Evolutionary conservation across 768 basidiomycete species (phyloP).

Genomic region (Tricholoma saponaceum): DNA sequence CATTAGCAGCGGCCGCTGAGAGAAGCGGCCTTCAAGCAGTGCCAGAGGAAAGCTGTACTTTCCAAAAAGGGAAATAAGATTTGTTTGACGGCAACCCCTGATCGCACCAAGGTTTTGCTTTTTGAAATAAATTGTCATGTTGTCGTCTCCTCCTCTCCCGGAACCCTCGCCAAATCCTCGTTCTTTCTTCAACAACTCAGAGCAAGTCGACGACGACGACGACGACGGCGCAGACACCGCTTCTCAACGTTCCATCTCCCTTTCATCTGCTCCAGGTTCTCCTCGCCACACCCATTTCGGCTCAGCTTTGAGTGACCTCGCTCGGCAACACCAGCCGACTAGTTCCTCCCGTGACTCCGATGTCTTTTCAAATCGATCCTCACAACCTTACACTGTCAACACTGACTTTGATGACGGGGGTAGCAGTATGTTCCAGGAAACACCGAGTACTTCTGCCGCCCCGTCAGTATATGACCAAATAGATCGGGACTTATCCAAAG

Average conservation of each 20-base stretch:
- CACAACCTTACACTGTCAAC: slow-evolving; percentile 43
- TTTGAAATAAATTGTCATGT: background rate
- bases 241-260: slow-evolving; percentile 72
- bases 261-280: slow-evolving; percentile 61
- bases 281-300: slow-evolving; percentile 28
- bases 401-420: slow-evolving; percentile 51
- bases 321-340: slow-evolving; percentile 8
- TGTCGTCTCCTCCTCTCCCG: background rate
- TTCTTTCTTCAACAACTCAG: slow-evolving; percentile 20
- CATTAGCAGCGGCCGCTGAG: background rate
- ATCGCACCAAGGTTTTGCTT: background rate
- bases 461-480: slow-evolving; percentile 36
- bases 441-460: slow-evolving; percentile 48
- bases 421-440: slow-evolving; percentile 50
- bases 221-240: slow-evolving; percentile 71
- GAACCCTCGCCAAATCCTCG: slow-evolving; percentile 21
- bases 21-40: slow-evolving; percentile 1
- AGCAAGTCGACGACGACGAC: slow-evolving; percentile 27
- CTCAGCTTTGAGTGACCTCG: slow-evolving; percentile 21
- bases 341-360: slow-evolving; percentile 16
- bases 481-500: slow-evolving; percentile 29
- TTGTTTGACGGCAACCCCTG: slow-evolving; percentile 7
- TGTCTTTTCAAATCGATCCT: slow-evolving; percentile 36
- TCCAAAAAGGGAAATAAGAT: background rate
- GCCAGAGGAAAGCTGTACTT: slow-evolving; percentile 9